Conservation (phyloP, 75 land plant genomes). For the Chamaecyparis obtusa region DNA sequence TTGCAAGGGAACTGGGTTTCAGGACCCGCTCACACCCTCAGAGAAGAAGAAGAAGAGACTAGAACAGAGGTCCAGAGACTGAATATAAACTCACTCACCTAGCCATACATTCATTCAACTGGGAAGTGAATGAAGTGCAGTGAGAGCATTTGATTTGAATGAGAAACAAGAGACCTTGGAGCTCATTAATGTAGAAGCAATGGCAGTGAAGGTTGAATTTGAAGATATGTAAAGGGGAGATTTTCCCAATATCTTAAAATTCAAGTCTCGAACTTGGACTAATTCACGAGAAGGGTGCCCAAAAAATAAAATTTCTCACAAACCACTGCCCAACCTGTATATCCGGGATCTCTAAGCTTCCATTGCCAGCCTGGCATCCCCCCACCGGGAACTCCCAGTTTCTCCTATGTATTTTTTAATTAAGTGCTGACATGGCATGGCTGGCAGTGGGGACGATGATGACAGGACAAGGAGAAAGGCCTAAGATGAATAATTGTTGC, state of each 20-base stretch:
- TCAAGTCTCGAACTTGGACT: neutral
- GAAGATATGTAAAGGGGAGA: neutral
- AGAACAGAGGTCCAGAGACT: neutral
- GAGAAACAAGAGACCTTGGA: neutral
- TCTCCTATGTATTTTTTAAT: neutral
- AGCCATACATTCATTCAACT: neutral
- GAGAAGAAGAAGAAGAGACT: neutral
- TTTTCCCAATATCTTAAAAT: neutral
- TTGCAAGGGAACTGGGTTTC: neutral
- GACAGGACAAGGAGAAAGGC: neutral
- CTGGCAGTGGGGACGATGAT: neutral
- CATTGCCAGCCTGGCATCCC: neutral
- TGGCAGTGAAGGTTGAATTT: neutral
- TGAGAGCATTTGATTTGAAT: neutral
- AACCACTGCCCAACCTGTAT: neutral
- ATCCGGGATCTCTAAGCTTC: neutral
- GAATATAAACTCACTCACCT: neutral
- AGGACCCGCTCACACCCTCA: neutral
- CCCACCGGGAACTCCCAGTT: neutral
- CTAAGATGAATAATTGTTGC: neutral
- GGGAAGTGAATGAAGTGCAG: neutral
- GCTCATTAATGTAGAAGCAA: neutral
- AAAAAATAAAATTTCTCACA: neutral
- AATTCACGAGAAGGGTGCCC: constrained; percentile 8
- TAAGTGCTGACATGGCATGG: neutral